Conservation (phyloP, 805 yeast genomes). For the Saturnispora zaruensis region DNA sequence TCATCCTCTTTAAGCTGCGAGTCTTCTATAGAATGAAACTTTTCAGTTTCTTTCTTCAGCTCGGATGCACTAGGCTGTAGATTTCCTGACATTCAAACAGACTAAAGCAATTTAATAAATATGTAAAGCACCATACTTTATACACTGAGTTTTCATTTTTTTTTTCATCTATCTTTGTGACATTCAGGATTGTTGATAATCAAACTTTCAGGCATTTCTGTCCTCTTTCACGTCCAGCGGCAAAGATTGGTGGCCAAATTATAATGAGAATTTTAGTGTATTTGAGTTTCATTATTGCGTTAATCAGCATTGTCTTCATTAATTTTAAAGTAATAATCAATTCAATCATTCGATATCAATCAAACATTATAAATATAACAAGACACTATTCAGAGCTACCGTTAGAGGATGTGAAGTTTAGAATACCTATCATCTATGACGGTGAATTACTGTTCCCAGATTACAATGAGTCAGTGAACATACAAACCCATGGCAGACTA, state of each 20-base stretch:
- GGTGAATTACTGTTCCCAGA: slow-evolving; percentile 55
- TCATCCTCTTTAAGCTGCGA: slow-evolving; percentile 59
- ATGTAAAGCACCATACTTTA: neutral
- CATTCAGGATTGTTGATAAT: neutral
- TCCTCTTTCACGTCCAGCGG: neutral
- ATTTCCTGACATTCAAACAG: slow-evolving; percentile 22
- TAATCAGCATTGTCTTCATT: neutral
- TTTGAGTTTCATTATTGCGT: neutral
- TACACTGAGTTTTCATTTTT: neutral
- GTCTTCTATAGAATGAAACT: slow-evolving; percentile 26
- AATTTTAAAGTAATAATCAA: neutral
- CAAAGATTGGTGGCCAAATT: neutral
- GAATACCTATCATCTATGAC: slow-evolving; percentile 36
- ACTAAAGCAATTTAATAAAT: neutral
- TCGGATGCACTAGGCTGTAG: slow-evolving; percentile 26
- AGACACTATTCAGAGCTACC: slow-evolving; percentile 27
- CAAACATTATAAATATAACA: neutral
- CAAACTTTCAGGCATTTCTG: neutral
- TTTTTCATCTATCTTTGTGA: neutral
- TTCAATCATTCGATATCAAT: neutral
- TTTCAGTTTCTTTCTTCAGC: slow-evolving; percentile 22
- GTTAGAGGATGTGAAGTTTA: slow-evolving; percentile 34
- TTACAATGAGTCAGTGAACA: slow-evolving; percentile 45
- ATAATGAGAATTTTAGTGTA: neutral
- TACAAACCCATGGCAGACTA: slow-evolving; percentile 37